Evolutionary conservation across 1,139 yeast species (phyloP), one percentile per base, ranked within the genome.

Genomic region (Schwanniomyces etchellsii): DNA sequence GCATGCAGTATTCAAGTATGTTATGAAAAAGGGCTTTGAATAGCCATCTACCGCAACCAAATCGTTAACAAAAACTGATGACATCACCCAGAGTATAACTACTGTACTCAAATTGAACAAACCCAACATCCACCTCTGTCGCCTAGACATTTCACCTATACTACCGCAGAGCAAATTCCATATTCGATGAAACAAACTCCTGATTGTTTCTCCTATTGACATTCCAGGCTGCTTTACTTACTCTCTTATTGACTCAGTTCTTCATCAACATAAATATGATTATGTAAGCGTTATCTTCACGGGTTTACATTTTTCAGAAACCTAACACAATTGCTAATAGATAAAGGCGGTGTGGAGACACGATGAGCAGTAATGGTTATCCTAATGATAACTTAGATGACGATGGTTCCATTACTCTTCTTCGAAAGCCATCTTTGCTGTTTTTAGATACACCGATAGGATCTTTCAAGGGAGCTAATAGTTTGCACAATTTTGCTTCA

Each of bases 1-100:
- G 15, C 93, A 75, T 5, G 89, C 80, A 0, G 97, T 89, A 57
- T 89, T 91, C 40, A 89, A 55, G 60, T 89, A 91, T 1, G 98
- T 91, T 43, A 91, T 83, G 42, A 89, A 74, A 50, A 86, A 89
- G n/a, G 98, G 98, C 55, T 91, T 91, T 30, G 88, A 60, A 53
- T 88, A 91, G 18, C 69, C 63, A 37, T 72, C 74, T 30, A 74
- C 69, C 43, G 80, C 89, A 39, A 83, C 81, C 31, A 82, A 60
- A 32, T 77, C 78, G 52, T 81, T 84, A 17, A 88, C 80, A 27
- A 88, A 51, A 45, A 86, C 88, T 10, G 94, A 83, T 3, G 95
- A 84, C 30, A 81, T 63, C 17, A 88, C 96, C 97, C 97, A 89
- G 23, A 86, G 71, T 1, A 83, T 51, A 14, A 89, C 84, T 33